A percentile compares a stretch with the other conserved stretches of the same genome.
phyloP scores from a whole-genome alignment of 768 basidiomycete species.

The Steccherinum ochraceum region DNA sequence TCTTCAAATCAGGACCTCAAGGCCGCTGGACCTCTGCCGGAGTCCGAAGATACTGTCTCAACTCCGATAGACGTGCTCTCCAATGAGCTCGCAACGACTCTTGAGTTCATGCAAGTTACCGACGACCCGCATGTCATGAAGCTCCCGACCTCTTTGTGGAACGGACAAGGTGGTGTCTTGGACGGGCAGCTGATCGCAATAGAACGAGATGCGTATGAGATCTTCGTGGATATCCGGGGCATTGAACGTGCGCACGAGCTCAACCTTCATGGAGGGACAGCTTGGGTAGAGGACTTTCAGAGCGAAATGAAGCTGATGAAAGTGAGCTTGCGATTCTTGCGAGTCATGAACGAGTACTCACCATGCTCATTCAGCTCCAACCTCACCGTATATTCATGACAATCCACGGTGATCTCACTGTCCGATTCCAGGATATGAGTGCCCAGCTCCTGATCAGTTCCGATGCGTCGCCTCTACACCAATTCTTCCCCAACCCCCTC shows the following conservation, averaged over 20 bases:
- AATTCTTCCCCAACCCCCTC: constrained; percentile 62
- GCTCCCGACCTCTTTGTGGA: constrained; percentile 32
- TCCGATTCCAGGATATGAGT: constrained; percentile 74
- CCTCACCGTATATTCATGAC: constrained; percentile 61
- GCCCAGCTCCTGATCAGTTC: constrained; percentile 51
- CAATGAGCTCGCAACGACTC: constrained; percentile 35
- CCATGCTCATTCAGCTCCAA: constrained; percentile 38
- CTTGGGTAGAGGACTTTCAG: constrained; percentile 50
- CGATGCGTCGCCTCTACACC: constrained; percentile 42
- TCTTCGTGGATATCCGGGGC: constrained; percentile 22
- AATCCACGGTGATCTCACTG: constrained; percentile 51
- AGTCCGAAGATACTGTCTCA: neutral
- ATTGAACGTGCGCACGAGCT: constrained; percentile 12
- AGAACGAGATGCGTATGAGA: constrained; percentile 40
- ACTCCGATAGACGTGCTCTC: constrained; percentile 15
- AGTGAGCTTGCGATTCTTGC: constrained; percentile 29
- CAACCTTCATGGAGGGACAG: constrained; percentile 43
- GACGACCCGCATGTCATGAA: constrained; percentile 31
- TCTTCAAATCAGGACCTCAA: neutral
- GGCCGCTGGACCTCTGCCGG: neutral
- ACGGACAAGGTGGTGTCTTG: constrained; percentile 32
- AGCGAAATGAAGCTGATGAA: constrained; percentile 48
- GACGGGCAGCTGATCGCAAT: constrained; percentile 41
- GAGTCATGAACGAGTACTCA: neutral
- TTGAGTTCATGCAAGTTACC: constrained; percentile 28